phyloP scores from a whole-genome alignment of 768 basidiomycete species.

The Russula abietina region DNA sequence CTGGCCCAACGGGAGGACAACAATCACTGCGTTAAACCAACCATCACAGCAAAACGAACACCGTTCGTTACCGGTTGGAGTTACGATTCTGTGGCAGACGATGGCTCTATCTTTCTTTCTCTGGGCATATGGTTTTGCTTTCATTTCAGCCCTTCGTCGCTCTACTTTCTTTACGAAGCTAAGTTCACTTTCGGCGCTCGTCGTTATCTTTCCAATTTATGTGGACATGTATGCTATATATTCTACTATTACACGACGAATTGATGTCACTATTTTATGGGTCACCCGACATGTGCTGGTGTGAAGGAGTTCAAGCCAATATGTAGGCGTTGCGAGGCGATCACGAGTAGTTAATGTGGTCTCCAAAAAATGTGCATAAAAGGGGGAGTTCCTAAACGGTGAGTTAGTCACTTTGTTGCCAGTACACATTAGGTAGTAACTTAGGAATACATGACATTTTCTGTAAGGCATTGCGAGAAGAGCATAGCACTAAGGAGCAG shows the following conservation, averaged over 20 bases:
- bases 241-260: background rate
- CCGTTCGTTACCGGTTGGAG: background rate
- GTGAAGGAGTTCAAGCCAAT: background rate
- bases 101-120: background rate
- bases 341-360: background rate
- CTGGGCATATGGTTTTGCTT: background rate
- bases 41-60: background rate
- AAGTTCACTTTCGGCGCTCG: background rate
- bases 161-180: background rate
- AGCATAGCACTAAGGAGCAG: background rate
- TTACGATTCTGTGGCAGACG: background rate
- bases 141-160: background rate
- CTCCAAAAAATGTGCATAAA: background rate
- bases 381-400: background rate
- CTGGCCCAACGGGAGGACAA: too few relatives aligned
- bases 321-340: background rate
- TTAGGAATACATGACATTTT: background rate
- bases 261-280: background rate
- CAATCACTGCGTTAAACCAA: background rate
- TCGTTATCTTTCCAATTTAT: background rate
- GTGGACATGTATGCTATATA: slow-evolving; percentile 9
- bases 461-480: background rate
- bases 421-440: slow-evolving; percentile 1
- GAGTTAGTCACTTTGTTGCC: background rate
- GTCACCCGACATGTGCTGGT: background rate